These are phyloP conservation scores for Trametes sanguinea DNA, from an alignment of 768 basidiomycete genomes.

Conservation along the genomic window DNA sequence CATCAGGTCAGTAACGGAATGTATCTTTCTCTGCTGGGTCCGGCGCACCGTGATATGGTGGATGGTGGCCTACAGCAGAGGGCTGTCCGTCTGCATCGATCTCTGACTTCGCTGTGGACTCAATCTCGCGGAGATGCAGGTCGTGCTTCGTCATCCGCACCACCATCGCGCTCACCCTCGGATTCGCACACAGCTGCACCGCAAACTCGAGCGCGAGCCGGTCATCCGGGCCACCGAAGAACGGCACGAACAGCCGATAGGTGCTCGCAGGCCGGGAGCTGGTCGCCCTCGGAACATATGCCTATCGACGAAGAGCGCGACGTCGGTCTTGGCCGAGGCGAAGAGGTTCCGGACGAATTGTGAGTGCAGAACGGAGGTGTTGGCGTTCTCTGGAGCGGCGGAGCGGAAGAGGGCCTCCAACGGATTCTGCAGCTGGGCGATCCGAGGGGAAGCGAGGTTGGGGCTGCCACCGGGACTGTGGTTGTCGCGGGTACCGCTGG, in stretches of 20 bases:
- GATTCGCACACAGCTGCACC: constrained; percentile 74
- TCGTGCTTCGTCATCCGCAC: constrained; percentile 55
- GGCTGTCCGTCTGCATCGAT: constrained; percentile 21
- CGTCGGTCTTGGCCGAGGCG: constrained; percentile 66
- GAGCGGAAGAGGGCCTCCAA: constrained; percentile 77
- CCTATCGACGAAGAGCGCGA: constrained; percentile 86
- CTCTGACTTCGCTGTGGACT: constrained; percentile 33
- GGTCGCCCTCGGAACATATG: constrained; percentile 33
- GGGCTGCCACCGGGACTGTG: constrained; percentile 30
- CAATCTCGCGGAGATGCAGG: constrained; percentile 35
- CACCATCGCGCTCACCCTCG: constrained; percentile 69
- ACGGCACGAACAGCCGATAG: constrained; percentile 76
- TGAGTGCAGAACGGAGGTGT: constrained; percentile 64
- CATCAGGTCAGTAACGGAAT: not conserved
- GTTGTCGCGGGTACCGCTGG: constrained; percentile 26
- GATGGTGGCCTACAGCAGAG: not conserved
- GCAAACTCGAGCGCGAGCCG: constrained; percentile 80
- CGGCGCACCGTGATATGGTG: constrained; percentile 32
- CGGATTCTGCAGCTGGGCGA: constrained; percentile 45
- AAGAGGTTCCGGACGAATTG: constrained; percentile 88
- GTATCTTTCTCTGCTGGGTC: not conserved
- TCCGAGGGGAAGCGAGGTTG: not conserved
- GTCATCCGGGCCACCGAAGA: constrained; percentile 95
- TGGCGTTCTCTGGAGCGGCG: constrained; percentile 43
- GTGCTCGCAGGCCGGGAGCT: constrained; percentile 36